These are phyloP conservation scores for Darksidea phi DNA, from an alignment of 495 filamentous ascomycete species.

Conservation along the genomic window DNA sequence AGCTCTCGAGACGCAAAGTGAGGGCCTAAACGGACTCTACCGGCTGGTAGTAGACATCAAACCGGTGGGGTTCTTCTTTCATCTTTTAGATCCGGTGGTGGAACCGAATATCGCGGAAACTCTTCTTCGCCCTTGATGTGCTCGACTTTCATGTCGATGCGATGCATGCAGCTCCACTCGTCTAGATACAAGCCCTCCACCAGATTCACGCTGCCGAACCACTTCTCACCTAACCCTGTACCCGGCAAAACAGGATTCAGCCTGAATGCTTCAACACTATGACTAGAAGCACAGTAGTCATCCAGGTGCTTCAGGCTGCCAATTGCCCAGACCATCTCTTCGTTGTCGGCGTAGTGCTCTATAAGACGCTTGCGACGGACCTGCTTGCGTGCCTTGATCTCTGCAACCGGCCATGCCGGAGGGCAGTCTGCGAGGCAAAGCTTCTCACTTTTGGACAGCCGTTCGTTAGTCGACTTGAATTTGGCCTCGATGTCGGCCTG, in stretches of 20 bases:
- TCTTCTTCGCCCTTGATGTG: conserved; percentile 1
- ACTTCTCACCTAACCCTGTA: conserved; percentile 22
- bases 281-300: neutral
- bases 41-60: too few species aligned
- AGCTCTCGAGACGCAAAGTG: too few species aligned
- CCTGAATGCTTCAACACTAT: neutral
- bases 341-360: conserved; percentile 17
- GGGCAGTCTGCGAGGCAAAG: neutral
- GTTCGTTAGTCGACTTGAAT: neutral
- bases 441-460: conserved; percentile 3
- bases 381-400: conserved; percentile 14
- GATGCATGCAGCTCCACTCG: conserved; percentile 27
- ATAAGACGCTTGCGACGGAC: conserved; percentile 18
- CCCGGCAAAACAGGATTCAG: conserved; percentile 16
- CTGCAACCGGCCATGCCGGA: neutral
- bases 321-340: conserved; percentile 29
- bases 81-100: too few species aligned
- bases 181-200: conserved; percentile 24
- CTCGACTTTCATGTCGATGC: conserved; percentile 27
- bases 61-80: too few species aligned
- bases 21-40: too few species aligned
- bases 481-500: neutral
- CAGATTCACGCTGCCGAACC: conserved; percentile 21
- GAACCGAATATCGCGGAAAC: too few species aligned
- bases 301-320: conserved; percentile 19